phyloP scores from a whole-genome alignment of 257 asterid genomes.

The Jaltomata sinuosa region DNA sequence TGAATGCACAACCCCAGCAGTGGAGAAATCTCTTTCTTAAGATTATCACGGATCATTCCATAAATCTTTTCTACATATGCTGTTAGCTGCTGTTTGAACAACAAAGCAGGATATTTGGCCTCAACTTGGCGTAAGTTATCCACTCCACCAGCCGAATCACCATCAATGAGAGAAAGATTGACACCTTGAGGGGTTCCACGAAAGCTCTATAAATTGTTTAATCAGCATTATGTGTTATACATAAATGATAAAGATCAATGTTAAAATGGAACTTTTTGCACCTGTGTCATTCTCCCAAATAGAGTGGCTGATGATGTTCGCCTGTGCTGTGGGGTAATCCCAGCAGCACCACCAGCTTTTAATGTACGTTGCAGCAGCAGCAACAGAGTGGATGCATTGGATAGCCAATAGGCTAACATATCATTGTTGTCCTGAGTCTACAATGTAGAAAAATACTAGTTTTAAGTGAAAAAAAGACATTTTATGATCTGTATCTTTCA shows the following conservation, averaged over 20 bases:
- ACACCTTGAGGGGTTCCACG: slow-evolving; percentile 80
- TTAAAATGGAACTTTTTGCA: slow-evolving; percentile 9
- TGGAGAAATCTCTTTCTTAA: slow-evolving; percentile 15
- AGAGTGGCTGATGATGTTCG: slow-evolving; percentile 75
- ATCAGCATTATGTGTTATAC: neutral
- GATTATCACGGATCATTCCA: slow-evolving; percentile 15
- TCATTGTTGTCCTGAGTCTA: slow-evolving; percentile 90
- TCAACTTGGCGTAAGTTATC: slow-evolving; percentile 72
- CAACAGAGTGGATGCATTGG: slow-evolving; percentile 93
- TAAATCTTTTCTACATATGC: slow-evolving; percentile 14
- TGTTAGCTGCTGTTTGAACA: slow-evolving; percentile 39
- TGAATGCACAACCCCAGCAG: slow-evolving; percentile 89
- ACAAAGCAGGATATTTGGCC: slow-evolving; percentile 96
- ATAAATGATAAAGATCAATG: neutral
- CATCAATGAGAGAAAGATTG: slow-evolving; percentile 59
- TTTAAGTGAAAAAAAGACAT: neutral
- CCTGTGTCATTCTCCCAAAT: slow-evolving; percentile 99
- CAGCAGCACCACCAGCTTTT: slow-evolving; percentile 87
- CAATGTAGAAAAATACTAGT: slow-evolving; percentile 10
- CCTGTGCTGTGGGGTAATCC: slow-evolving; percentile 70
- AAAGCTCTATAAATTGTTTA: slow-evolving; percentile 55
- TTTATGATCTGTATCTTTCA: neutral
- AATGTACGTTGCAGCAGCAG: slow-evolving; percentile 84
- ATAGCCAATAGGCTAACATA: slow-evolving; percentile 54
- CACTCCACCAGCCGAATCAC: slow-evolving; percentile 46